Evolutionary conservation across 2,329 filamentous ascomycete species (phyloP).

Genomic region (Colletotrichum acutatum): DNA sequence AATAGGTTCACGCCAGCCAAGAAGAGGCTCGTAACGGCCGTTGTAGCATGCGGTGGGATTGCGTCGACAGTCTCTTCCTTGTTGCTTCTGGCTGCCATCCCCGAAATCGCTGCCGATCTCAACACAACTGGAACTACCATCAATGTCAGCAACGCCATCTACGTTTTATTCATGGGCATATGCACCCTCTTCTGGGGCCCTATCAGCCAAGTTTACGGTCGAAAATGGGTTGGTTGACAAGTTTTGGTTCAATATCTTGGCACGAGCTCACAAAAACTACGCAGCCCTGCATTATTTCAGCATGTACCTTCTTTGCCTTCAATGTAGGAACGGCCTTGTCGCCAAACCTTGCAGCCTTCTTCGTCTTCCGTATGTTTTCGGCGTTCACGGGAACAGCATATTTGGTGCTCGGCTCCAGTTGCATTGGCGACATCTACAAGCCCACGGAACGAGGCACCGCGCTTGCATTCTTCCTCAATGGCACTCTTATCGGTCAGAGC

Average conservation of each 20-base stretch:
- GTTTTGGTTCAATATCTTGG: conserved; percentile 39
- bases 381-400: conserved; percentile 78
- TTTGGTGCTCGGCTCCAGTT: conserved; percentile 72
- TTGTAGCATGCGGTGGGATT: conserved; percentile 25
- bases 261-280: background rate
- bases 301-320: conserved; percentile 68
- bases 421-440: conserved; percentile 68
- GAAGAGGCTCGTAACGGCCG: conserved; percentile 24
- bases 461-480: conserved; percentile 73
- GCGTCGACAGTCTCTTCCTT: conserved; percentile 25
- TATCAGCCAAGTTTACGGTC: conserved; percentile 68
- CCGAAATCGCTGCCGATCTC: conserved; percentile 76
- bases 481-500: conserved; percentile 73
- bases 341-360: conserved; percentile 73
- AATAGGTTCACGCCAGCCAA: conserved; percentile 8
- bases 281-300: conserved; percentile 37
- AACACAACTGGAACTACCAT: conserved; percentile 74
- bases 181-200: conserved; percentile 75
- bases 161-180: conserved; percentile 77
- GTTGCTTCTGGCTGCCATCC: conserved; percentile 75
- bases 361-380: conserved; percentile 75
- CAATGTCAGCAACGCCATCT: conserved; percentile 77
- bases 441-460: conserved; percentile 73
- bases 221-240: conserved; percentile 51
- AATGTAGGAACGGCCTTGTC: conserved; percentile 74